phyloP scores from a whole-genome alignment of 2,329 filamentous ascomycete species.

The Trichoderma asperellum region DNA sequence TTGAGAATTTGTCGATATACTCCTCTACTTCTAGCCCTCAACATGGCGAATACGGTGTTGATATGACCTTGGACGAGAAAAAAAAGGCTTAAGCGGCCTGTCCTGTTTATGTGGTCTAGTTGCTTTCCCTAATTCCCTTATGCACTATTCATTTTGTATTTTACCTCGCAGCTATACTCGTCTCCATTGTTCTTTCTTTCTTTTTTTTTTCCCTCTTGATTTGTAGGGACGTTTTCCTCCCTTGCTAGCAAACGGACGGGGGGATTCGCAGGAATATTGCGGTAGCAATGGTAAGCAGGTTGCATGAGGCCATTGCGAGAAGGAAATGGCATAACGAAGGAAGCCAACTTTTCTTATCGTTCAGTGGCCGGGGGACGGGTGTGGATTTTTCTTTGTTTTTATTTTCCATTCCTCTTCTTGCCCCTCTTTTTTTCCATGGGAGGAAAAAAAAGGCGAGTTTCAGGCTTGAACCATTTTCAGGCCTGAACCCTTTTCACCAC shows the following conservation, averaged over 20 bases:
- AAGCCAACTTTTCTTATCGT: constrained; percentile 15
- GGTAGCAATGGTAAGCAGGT: constrained; percentile 16
- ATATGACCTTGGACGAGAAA: constrained; percentile 29
- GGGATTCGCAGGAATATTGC: constrained; percentile 9
- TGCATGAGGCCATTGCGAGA: constrained; percentile 1
- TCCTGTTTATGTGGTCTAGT: constrained; percentile 10
- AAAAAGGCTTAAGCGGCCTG: constrained; percentile 22
- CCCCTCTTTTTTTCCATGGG: background rate
- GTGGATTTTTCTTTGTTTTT: background rate
- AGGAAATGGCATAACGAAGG: constrained; percentile 29
- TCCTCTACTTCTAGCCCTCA: background rate
- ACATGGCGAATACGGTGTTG: constrained; percentile 29
- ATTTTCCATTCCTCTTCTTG: background rate
- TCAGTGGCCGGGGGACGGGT: background rate
- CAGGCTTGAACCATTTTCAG: background rate
- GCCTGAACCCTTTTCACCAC: background rate
- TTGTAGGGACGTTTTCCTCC: background rate
- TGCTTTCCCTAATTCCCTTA: constrained; percentile 22
- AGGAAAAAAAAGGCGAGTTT: background rate
- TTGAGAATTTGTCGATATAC: constrained; percentile 19
- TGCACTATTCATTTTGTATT: constrained; percentile 31
- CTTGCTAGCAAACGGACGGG: constrained; percentile 10
- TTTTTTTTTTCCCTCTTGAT: background rate
- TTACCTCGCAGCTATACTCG: constrained; percentile 32
- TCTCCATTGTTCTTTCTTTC: background rate